Percentiles rank a stretch among this genome's conserved stretches.
Evolutionary conservation across 1,284 basidiomycete genomes (phyloP).

Genomic region (Coniophora puteana): DNA sequence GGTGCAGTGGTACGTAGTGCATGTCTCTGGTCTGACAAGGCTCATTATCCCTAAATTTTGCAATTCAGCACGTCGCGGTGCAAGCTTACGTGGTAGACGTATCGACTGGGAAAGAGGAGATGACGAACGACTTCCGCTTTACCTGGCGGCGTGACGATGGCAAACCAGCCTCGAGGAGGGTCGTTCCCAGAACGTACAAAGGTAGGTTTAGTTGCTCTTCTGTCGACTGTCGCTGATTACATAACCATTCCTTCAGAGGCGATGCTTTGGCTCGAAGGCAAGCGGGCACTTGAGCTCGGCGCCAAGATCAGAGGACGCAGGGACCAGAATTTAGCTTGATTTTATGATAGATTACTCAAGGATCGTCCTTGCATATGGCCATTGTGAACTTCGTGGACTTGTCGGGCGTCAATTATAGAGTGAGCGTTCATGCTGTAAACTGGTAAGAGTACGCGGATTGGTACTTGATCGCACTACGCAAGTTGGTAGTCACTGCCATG

Average conservation of each 20-base stretch:
- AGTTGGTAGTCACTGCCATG: no score
- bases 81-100: conserved; percentile 76
- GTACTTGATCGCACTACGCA: no score
- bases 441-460: no score
- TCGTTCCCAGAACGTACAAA: conserved; percentile 71
- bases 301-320: conserved; percentile 47
- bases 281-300: conserved; percentile 61
- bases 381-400: no score
- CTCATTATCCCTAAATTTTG: neutral
- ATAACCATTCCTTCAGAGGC: conserved; percentile 55
- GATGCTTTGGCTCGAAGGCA: conserved; percentile 81
- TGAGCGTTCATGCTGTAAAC: no score
- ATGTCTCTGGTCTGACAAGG: conserved; percentile 13
- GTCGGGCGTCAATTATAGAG: no score
- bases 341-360: no score
- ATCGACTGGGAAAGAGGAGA: conserved; percentile 61
- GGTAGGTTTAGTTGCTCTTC: conserved; percentile 33
- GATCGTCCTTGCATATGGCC: no score
- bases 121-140: conserved; percentile 71
- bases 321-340: conserved; percentile 1
- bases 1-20: conserved; percentile 53
- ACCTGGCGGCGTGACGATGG: conserved; percentile 54
- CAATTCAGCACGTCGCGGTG: conserved; percentile 63
- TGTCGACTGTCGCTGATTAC: conserved; percentile 1
- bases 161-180: conserved; percentile 41